Evolutionary conservation across 805 yeast genomes (phyloP).

Genomic region (Lipomyces sp.): DNA sequence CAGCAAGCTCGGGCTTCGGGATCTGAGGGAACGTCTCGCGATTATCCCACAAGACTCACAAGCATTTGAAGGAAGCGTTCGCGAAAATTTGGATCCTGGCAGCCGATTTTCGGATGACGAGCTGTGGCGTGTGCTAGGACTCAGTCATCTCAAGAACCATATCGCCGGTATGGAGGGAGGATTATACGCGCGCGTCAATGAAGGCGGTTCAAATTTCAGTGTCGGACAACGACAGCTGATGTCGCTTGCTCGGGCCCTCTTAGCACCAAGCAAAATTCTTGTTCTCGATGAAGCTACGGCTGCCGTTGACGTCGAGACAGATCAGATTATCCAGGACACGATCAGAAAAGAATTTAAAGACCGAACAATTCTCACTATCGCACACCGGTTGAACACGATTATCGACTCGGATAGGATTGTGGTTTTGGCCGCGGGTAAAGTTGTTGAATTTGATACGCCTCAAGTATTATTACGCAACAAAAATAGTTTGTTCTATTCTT

Average conservation of each 20-base stretch:
- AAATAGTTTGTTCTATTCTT: conserved; percentile 50
- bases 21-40: conserved; percentile 73
- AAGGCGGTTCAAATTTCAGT: conserved; percentile 81
- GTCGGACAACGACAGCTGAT: conserved; percentile 86
- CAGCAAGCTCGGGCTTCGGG: conserved; percentile 69
- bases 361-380: conserved; percentile 83
- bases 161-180: conserved; percentile 59
- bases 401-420: conserved; percentile 81
- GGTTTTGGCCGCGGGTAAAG: conserved; percentile 72
- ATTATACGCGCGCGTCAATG: conserved; percentile 61
- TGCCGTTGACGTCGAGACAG: conserved; percentile 89
- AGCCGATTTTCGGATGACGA: conserved; percentile 66
- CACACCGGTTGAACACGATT: conserved; percentile 85
- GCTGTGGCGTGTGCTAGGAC: conserved; percentile 78
- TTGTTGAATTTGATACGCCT: conserved; percentile 82
- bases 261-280: conserved; percentile 71
- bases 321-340: conserved; percentile 76
- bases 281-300: conserved; percentile 88
- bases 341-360: conserved; percentile 72
- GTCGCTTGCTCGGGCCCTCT: conserved; percentile 81
- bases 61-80: conserved; percentile 81
- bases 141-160: conserved; percentile 77
- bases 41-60: conserved; percentile 96
- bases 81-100: conserved; percentile 88
- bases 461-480: conserved; percentile 63